These are phyloP conservation scores for Aquanectria penicillioides DNA, from an alignment of 2,329 filamentous ascomycete species.

Conservation along the genomic window DNA sequence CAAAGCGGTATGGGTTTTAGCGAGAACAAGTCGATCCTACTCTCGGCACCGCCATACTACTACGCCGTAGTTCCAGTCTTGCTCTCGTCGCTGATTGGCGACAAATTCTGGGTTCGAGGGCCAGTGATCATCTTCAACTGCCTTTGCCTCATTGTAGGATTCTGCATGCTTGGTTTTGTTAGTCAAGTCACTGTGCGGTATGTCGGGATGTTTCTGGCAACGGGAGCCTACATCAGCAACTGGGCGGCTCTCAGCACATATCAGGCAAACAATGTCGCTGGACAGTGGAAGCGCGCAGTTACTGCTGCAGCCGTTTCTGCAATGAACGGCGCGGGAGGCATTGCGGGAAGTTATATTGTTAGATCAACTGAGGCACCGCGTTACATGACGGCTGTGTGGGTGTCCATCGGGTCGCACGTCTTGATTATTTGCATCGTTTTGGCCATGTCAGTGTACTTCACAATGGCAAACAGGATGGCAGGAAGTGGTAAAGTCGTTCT, in stretches of 20 bases:
- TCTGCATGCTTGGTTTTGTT: conserved; percentile 14
- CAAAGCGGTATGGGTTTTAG: conserved; percentile 15
- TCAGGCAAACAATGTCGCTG: conserved; percentile 7
- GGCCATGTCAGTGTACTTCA: conserved; percentile 1
- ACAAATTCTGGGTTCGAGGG: conserved; percentile 1
- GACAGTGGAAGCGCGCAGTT: conserved; percentile 14
- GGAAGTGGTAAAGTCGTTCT: background rate
- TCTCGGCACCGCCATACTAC: conserved; percentile 10
- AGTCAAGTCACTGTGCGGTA: conserved; percentile 6
- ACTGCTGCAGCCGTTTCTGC: conserved; percentile 1
- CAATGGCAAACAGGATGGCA: background rate
- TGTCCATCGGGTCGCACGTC: conserved; percentile 2
- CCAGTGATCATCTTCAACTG: conserved; percentile 11
- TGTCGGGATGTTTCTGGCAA: conserved; percentile 5
- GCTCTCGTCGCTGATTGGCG: background rate
- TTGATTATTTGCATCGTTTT: background rate
- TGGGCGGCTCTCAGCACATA: conserved; percentile 12
- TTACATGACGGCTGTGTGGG: conserved; percentile 8
- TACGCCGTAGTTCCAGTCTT: conserved; percentile 6
- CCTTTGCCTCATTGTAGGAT: conserved; percentile 11
- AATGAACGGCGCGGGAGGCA: conserved; percentile 5
- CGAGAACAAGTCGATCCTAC: conserved; percentile 7
- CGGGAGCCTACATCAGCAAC: conserved; percentile 13
- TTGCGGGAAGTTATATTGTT: conserved; percentile 12
- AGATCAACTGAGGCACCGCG: background rate